Base-by-base conservation (phyloP, 805 yeast species). In the Candida orba region DNA sequence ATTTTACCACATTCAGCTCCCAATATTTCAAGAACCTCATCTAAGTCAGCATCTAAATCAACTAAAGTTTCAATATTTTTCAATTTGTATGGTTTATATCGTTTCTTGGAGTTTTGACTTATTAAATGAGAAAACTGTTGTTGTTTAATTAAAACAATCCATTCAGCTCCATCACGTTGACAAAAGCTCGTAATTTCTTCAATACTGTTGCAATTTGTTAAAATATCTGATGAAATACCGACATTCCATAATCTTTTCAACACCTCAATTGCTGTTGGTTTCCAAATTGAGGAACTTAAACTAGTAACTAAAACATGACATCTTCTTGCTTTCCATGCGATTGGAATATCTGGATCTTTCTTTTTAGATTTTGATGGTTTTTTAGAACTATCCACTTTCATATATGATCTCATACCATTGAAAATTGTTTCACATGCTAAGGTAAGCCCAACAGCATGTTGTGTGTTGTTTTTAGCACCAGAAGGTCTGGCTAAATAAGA, bases 261-360 rank as follows among this genome's bases (percentile, higher is more conserved):
- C 8, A 87, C 65, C 36, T 78, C 83, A 29, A 80, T 74, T 1
- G 90, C 91, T 39, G 75, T 66, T 1, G 80, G 76, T 20, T 71
- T 71, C 47, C 87, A 62, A 17, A 75, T 64, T 1, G 76, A 63
- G 30, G 73, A 74, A 18, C 82, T 76, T 47, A 83, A 73, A 50
- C 91, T 75, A 0, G 93, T 75, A 7, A 93, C 78, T 25, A 93
- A 62, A 1, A 90, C 95, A 54, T 88, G 91, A 61, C 96, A 89
- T 52, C 95, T 71, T 30, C 72, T 69, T 5, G 78, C 72, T 42
- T 60, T 67, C 84, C 80, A 77, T 33, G 71, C 72, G 31, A 53
- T 52, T 13, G 54, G 58, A 32, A 65, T 53, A 3, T 62, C 59
- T 6, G 59, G 45, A 15, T 66, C 69, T 48, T 64, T 65, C 45